These are phyloP conservation scores for Henckelia pumila DNA, from an alignment of 257 asterid genomes.

Conservation along the genomic window DNA sequence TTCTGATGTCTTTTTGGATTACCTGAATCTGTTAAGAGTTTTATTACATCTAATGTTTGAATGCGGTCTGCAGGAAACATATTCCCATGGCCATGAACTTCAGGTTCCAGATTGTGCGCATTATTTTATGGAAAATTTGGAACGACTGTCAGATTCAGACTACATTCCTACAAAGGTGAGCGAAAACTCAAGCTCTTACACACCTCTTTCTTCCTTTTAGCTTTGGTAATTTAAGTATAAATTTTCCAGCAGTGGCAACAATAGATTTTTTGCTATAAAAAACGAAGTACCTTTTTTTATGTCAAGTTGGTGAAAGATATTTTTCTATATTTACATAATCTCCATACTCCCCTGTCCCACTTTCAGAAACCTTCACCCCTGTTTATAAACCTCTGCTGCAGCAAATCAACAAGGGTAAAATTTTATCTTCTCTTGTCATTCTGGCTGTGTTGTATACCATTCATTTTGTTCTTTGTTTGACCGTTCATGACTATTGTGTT, in stretches of 20 bases:
- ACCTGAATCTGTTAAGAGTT: background rate
- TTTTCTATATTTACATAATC: too few relatives aligned
- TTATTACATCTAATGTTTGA: conserved; percentile 26
- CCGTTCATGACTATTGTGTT: background rate
- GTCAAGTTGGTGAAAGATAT: background rate
- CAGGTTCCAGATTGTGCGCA: conserved; percentile 95
- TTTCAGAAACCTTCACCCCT: background rate
- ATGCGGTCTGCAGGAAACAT: conserved; percentile 64
- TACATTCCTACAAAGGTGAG: conserved; percentile 92
- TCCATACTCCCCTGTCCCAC: background rate
- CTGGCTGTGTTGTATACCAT: background rate
- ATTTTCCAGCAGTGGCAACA: conserved; percentile 4
- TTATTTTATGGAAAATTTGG: conserved; percentile 90
- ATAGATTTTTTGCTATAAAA: conserved; percentile 3
- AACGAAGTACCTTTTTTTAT: background rate
- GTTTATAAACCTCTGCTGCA: background rate
- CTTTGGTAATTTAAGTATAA: background rate
- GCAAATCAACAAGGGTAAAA: background rate
- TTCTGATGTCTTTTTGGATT: conserved; percentile 13
- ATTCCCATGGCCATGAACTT: conserved; percentile 78
- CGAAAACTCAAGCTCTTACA: conserved; percentile 9
- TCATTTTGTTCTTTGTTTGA: conserved; percentile 12
- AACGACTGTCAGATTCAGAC: conserved; percentile 65
- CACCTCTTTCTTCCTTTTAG: conserved; percentile 1
- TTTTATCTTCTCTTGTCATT: background rate